Base-by-base conservation (phyloP, 768 basidiomycete species). In the Collybiopsis luxurians region DNA sequence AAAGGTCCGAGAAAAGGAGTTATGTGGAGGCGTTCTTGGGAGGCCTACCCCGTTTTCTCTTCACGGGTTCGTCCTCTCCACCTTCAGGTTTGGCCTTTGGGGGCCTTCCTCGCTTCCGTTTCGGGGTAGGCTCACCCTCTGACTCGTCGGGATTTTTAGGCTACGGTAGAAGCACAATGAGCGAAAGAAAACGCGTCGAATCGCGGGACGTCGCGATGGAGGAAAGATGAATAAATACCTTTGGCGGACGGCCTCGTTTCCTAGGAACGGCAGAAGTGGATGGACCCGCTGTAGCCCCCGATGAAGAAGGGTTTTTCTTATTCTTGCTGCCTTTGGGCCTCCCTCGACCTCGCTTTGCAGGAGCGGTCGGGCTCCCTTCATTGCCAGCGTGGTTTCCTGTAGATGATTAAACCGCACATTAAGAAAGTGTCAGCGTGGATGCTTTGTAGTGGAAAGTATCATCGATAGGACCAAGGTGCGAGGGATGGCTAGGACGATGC, bases 271-370 rank as follows among this genome's bases (percentile, higher is more conserved):
- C 56, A 15, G 76, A 66, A 21, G 74, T 61, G 12, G 77, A 62
- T 6, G 78, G 66, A 51, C 69, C 65, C 36, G 71, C 68, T 21
- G 73, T 62, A 44, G 72, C 65, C 46, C 73, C 55, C 15, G 71
- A 60, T 27, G 72, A 63, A 7, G 71, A 57, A 45, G 49, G n/a
- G 38, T 67, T 57, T 60, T 79, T 80, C 76, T 84, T 79, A 71
- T 85, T 82, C 76, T 90, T 95, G 72, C 89, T 91, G 64, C 93
- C 93, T 71, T 87, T 92, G 59, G 94, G 94, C 62, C 94, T 85
- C 53, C 94, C 94, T 46, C 94, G 82, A 66, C 90, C 85, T 65
- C 93, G 86, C 76, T 92, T 95, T 59, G 67, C 63, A 40, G 82
- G 77, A 44, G 72, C 64, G 9, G 58, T 71, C 65, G 30, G 13